Percentiles rank a stretch among this genome's conserved stretches.
Conservation (phyloP, 169 alveolate species). For the Fabrea salina region DNA sequence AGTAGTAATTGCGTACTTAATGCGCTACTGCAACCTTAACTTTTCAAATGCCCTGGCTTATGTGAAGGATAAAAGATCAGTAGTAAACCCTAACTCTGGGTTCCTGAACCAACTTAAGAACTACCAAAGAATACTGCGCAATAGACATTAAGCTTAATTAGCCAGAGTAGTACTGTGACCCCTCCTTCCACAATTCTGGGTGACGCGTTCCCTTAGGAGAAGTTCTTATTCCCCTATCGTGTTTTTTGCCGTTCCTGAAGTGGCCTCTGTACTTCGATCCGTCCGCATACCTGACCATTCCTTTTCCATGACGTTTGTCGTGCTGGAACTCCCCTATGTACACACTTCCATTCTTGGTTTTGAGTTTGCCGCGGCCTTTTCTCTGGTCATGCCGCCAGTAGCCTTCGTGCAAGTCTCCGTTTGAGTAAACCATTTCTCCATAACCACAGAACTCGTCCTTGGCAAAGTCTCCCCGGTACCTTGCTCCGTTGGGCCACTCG, state of each 20-base stretch:
- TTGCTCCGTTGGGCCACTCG: constrained; percentile 12
- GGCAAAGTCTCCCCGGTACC: constrained; percentile 23
- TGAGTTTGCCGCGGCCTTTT: constrained; percentile 26
- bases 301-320: constrained; percentile 5
- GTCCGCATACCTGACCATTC: constrained; percentile 8
- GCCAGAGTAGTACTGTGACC: constrained; percentile 17
- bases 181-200: not conserved
- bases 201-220: constrained; percentile 22
- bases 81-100: constrained; percentile 78
- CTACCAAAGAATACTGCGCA: constrained; percentile 26
- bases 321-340: constrained; percentile 21
- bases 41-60: constrained; percentile 67
- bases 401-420: constrained; percentile 33
- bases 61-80: constrained; percentile 59
- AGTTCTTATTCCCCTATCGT: constrained; percentile 7
- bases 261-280: constrained; percentile 5
- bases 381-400: constrained; percentile 29
- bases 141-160: too few species aligned
- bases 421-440: constrained; percentile 11
- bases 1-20: constrained; percentile 71
- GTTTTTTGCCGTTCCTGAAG: constrained; percentile 6
- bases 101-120: constrained; percentile 60
- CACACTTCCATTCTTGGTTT: not conserved
- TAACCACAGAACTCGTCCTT: constrained; percentile 16
- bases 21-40: constrained; percentile 66